Evolutionary conservation across 345 rosid genomes (phyloP).

Genomic region (Nephelium lappaceum): DNA sequence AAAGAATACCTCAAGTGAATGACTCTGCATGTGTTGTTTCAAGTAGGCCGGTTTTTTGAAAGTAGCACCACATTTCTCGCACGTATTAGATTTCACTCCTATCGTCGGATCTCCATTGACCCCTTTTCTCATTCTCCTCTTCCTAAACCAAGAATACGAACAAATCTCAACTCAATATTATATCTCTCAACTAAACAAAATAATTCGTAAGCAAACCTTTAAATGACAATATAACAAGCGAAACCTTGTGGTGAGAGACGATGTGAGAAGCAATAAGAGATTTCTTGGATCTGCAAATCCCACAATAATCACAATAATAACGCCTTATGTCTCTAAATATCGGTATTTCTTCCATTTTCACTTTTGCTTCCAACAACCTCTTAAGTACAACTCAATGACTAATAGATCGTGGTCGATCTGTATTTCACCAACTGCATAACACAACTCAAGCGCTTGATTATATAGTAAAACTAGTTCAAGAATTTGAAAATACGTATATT

Average conservation of each 20-base stretch:
- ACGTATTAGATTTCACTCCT: conserved; percentile 35
- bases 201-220: no score
- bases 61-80: conserved; percentile 65
- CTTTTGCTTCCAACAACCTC: conserved; percentile 20
- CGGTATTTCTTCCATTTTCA: conserved; percentile 11
- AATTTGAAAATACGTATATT: no score
- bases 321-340: conserved; percentile 60
- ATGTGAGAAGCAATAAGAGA: conserved; percentile 69
- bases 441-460: no score
- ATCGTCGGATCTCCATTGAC: conserved; percentile 29
- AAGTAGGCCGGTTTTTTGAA: conserved; percentile 84
- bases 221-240: neutral
- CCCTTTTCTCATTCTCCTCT: conserved; percentile 39
- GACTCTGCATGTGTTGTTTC: conserved; percentile 83
- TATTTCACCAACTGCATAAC: no score
- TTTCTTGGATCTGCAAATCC: conserved; percentile 86
- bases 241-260: conserved; percentile 55
- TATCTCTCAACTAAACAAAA: neutral
- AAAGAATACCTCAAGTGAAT: conserved; percentile 67
- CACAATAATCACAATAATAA: conserved; percentile 76
- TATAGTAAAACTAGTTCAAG: no score
- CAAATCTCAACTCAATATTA: neutral
- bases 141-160: conserved; percentile 33
- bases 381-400: no score
- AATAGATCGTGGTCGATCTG: no score